Conservation (phyloP, 371 early-diverging fungal species). For the Umbelopsis sp. region DNA sequence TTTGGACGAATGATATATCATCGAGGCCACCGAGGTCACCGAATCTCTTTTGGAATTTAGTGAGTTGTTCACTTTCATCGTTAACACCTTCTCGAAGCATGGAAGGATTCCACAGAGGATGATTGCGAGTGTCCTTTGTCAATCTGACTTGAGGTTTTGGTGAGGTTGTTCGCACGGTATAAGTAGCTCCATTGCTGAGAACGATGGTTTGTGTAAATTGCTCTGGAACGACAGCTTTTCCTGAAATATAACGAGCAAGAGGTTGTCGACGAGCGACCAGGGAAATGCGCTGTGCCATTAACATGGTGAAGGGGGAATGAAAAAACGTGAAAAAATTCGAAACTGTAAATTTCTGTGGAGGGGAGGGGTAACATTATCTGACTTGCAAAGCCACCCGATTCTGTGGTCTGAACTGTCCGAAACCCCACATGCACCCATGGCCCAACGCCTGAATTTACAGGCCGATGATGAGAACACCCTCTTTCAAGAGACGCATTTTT, state of each 20-base stretch:
- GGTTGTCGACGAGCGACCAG: slow-evolving; percentile 2
- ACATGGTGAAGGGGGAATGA: slow-evolving; percentile 4
- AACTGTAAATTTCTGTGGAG: neutral
- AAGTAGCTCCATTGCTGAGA: slow-evolving; percentile 89
- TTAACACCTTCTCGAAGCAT: slow-evolving; percentile 54
- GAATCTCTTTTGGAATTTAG: slow-evolving; percentile 77
- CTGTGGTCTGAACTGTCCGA: neutral
- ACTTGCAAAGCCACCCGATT: slow-evolving; percentile 18
- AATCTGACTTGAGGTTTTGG: slow-evolving; percentile 83
- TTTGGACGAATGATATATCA: slow-evolving; percentile 53
- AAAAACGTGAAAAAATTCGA: slow-evolving; percentile 2
- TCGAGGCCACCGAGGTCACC: slow-evolving; percentile 67
- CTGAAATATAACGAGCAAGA: neutral
- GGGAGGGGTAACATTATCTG: neutral
- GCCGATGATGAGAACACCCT: slow-evolving; percentile 35
- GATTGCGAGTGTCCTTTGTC: slow-evolving; percentile 91
- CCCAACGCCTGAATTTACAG: slow-evolving; percentile 18
- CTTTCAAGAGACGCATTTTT: slow-evolving; percentile 53
- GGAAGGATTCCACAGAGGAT: slow-evolving; percentile 92
- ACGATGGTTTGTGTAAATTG: slow-evolving; percentile 84
- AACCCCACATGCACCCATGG: slow-evolving; percentile 10
- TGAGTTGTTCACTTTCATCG: slow-evolving; percentile 75
- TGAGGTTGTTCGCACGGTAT: slow-evolving; percentile 82
- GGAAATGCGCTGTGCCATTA: slow-evolving; percentile 6
- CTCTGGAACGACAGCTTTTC: slow-evolving; percentile 51